Base-by-base conservation (phyloP, 805 yeast species). In the Limtongozyma cylindracea region DNA sequence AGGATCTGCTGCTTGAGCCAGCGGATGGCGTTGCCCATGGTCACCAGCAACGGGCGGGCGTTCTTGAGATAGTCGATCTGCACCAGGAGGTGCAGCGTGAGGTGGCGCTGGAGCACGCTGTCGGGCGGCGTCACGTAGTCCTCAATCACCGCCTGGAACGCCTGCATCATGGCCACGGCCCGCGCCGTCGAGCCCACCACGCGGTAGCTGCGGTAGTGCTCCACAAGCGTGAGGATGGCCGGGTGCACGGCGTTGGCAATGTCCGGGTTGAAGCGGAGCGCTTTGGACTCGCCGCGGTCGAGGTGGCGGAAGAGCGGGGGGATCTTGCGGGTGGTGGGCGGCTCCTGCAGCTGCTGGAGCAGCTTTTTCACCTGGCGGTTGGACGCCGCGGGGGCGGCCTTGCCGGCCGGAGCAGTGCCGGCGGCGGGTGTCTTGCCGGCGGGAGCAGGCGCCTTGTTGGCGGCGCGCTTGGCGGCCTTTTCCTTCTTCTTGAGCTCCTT, bases 11-110 rank as follows among this genome's bases (percentile, higher is more conserved):
- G 96, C 38, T 88, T 88, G 30, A 88, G 56, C 94, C 95, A 82
- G 35, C 98, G 64, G 31, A 88, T 88, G 3, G 95, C 84, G 48
- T 82, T 88, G 24, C 98, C 98, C 98, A 88, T 88, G 1, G 93
- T 62, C 3, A 82, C 74, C 25, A 88, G 67, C 21, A 88, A 54
- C 1, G 96, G 95, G 29, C 98, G 63, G 3, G 94, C 82, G 7
- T 77, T 65, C 35, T 77, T 84, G 33, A 88, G 52, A 32, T 73
- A 77, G 40, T 84, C 98, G 31, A 88, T 88, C 46, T 88, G 98
- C 37, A 73, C 77, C 8, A 91, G 68, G 26, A 88, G 53, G 41
- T 80, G 84, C 16, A 71, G 67, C 0, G 94, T 78, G 35, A 88
- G 56, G 44, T 82, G 76, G 49, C 98, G 67, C 17, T 82, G 67